Conservation (phyloP, 257 asterid species). For the Nicotiana paniculata region DNA sequence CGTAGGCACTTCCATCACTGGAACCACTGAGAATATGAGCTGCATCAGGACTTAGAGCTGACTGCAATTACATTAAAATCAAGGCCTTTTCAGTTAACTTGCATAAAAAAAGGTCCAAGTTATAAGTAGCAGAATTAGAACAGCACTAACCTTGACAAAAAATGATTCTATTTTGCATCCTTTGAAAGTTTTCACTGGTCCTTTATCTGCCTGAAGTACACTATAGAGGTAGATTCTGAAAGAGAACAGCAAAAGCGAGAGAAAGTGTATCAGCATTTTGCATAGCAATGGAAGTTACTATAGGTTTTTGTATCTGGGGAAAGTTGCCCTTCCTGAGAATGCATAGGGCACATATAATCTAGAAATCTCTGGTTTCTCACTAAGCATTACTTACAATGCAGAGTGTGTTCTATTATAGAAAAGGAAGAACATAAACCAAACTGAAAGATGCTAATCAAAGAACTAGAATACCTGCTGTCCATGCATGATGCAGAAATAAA, state of each 20-base stretch:
- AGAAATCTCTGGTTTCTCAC: neutral
- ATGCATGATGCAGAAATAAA: slow-evolving; percentile 84
- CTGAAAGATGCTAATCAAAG: neutral
- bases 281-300: neutral
- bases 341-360: neutral
- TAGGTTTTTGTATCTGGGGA: neutral
- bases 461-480: slow-evolving; percentile 68
- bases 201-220: slow-evolving; percentile 76
- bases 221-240: slow-evolving; percentile 80
- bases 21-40: slow-evolving; percentile 94
- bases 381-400: neutral
- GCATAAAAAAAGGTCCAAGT: neutral
- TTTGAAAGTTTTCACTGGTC: slow-evolving; percentile 57
- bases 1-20: slow-evolving; percentile 87
- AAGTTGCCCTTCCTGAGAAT: neutral
- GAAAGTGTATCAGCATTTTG: neutral
- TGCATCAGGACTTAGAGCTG: slow-evolving; percentile 85
- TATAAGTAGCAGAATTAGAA: neutral
- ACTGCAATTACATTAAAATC: slow-evolving; percentile 41
- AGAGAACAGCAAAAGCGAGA: neutral
- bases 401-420: neutral
- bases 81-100: neutral
- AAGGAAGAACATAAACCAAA: neutral
- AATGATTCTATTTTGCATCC: slow-evolving; percentile 74
- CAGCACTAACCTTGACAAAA: slow-evolving; percentile 72